A percentile compares a stretch with the other conserved stretches of the same genome.
Conservation (phyloP, 305 asterid species). For the Solanum hybrid region DNA sequence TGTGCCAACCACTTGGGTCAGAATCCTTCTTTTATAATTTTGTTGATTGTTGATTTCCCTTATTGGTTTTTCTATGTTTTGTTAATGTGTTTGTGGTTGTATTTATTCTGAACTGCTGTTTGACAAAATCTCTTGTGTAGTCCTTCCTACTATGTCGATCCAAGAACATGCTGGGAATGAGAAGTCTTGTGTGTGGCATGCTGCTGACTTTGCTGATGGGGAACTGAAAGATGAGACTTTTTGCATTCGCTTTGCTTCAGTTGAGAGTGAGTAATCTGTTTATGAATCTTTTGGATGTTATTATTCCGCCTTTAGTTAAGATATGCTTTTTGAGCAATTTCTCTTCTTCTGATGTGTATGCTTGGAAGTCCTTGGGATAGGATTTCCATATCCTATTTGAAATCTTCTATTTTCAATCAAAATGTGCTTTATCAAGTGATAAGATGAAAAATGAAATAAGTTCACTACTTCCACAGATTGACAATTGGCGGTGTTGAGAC, state of each 20-base stretch:
- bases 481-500: neutral
- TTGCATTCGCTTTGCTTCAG: conserved; percentile 58
- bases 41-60: neutral
- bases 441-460: neutral
- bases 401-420: neutral
- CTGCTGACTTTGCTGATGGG: conserved; percentile 85
- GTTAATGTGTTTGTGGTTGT: neutral
- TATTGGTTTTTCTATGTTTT: neutral
- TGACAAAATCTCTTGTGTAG: conserved; percentile 22
- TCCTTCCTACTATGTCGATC: conserved; percentile 46
- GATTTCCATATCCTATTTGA: neutral
- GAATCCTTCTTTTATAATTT: neutral
- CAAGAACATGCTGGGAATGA: conserved; percentile 95
- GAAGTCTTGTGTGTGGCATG: conserved; percentile 95
- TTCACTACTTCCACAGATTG: neutral
- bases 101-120: neutral
- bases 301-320: neutral
- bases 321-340: neutral
- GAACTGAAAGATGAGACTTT: conserved; percentile 78
- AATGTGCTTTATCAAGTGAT: neutral
- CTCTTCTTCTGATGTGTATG: neutral
- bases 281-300: neutral
- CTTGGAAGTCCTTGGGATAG: neutral
- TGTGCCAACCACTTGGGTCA: conserved; percentile 88
- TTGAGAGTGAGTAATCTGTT: conserved; percentile 53